These are phyloP conservation scores for Microcos paniculata DNA, from an alignment of 345 rosid genomes.

Conservation along the genomic window DNA sequence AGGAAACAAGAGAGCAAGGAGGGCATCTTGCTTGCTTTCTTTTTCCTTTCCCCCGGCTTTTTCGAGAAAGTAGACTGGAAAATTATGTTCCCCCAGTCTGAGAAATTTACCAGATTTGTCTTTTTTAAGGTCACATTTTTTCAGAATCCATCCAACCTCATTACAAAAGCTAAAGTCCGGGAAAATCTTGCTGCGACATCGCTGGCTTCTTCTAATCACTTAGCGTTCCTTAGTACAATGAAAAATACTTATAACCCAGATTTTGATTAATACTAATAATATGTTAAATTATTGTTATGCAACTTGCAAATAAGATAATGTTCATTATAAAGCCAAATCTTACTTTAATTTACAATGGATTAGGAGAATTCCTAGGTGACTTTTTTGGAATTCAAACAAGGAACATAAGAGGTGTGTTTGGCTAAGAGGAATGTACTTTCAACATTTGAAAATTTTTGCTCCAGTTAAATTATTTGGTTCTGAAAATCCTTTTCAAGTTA, in stretches of 20 bases:
- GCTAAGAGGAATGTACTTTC: not conserved
- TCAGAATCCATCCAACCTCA: not conserved
- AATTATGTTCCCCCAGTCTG: not conserved
- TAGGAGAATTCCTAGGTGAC: not conserved
- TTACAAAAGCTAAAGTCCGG: not conserved
- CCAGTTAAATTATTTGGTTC: too few species aligned
- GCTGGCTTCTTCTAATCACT: not conserved
- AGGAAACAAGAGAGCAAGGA: not conserved
- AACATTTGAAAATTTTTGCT: not conserved
- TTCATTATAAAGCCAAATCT: not conserved
- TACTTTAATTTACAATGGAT: not conserved
- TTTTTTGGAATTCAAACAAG: not conserved
- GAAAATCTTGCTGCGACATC: not conserved
- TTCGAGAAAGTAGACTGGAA: not conserved
- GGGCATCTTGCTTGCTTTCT: not conserved
- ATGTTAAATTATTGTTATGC: not conserved
- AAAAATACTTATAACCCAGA: not conserved
- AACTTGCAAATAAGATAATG: not conserved
- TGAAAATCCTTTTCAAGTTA: too few species aligned
- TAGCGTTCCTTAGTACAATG: too few species aligned
- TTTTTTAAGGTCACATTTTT: not conserved
- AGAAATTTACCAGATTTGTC: not conserved
- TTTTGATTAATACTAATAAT: not conserved
- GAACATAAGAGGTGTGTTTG: too few species aligned
- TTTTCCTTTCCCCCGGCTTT: not conserved